phyloP scores from a whole-genome alignment of 139 green algal genomes.

The Monoraphidium neglectum region DNA sequence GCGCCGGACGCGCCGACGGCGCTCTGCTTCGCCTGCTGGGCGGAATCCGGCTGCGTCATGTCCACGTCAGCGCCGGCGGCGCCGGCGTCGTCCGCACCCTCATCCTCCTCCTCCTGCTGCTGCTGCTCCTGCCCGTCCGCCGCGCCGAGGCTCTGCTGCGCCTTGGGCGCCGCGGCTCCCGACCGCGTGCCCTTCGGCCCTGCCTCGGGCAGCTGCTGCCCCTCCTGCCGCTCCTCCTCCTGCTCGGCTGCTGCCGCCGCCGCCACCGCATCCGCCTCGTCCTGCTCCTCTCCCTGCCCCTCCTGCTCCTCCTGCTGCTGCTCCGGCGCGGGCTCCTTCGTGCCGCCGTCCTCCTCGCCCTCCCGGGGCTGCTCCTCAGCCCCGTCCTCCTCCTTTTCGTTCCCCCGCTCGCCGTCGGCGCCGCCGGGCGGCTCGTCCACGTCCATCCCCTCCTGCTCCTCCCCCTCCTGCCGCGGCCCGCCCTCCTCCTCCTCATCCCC shows the following conservation, averaged over 20 bases:
- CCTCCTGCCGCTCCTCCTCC: slow-evolving; percentile 19
- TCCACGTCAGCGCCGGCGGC: slow-evolving; percentile 31
- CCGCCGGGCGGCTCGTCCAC: slow-evolving; percentile 20
- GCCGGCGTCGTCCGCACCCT: slow-evolving; percentile 15
- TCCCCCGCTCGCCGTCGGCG: slow-evolving; percentile 19
- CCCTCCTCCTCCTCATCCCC: slow-evolving; percentile 27
- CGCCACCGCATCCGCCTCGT: slow-evolving; percentile 26
- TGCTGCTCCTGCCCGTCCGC: slow-evolving; percentile 27
- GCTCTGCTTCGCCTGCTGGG: slow-evolving; percentile 25
- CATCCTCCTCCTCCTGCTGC: slow-evolving; percentile 14
- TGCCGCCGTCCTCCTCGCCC: slow-evolving; percentile 5
- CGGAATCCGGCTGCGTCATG: slow-evolving; percentile 13
- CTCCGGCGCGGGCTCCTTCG: slow-evolving; percentile 23
- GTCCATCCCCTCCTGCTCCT: slow-evolving; percentile 17
- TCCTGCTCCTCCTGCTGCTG: slow-evolving; percentile 33
- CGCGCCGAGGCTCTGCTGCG: slow-evolving; percentile 18
- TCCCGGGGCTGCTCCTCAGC: neutral
- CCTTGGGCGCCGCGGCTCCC: slow-evolving; percentile 31
- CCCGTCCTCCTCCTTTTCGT: slow-evolving; percentile 32
- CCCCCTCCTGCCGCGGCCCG: neutral
- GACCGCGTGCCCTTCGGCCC: slow-evolving; percentile 57
- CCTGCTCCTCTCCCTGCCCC: slow-evolving; percentile 20
- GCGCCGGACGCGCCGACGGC: slow-evolving; percentile 25
- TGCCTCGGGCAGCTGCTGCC: slow-evolving; percentile 42
- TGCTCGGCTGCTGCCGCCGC: slow-evolving; percentile 23